Percentiles rank a stretch among this genome's conserved stretches.
These are phyloP conservation scores for Stagonosporopsis cucurbitacearum DNA, from an alignment of 2,329 filamentous ascomycete genomes.

Conservation along the genomic window DNA sequence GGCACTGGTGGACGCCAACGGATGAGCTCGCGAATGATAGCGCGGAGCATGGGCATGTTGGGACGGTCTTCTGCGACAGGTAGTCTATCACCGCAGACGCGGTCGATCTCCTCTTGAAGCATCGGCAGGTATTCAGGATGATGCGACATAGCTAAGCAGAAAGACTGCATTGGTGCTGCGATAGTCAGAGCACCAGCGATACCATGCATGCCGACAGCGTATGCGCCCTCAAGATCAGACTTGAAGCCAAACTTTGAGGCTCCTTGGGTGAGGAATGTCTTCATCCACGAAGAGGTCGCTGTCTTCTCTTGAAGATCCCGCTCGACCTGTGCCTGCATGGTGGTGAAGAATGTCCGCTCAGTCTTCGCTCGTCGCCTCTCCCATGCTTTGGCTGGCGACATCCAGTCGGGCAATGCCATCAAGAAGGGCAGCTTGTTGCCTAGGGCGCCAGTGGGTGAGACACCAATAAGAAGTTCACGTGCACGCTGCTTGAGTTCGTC, in stretches of 20 bases:
- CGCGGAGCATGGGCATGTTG: conserved; percentile 49
- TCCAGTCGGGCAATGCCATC: conserved; percentile 54
- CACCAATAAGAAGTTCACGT: conserved; percentile 54
- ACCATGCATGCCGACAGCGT: conserved; percentile 56
- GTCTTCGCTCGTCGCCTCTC: conserved; percentile 53
- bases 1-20: conserved; percentile 56
- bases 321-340: conserved; percentile 52
- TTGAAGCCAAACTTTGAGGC: conserved; percentile 50
- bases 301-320: conserved; percentile 44
- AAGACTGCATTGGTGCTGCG: conserved; percentile 56
- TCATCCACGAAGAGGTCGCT: conserved; percentile 52
- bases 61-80: conserved; percentile 48
- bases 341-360: conserved; percentile 53
- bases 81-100: conserved; percentile 49
- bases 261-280: conserved; percentile 49
- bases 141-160: conserved; percentile 55
- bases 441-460: conserved; percentile 55
- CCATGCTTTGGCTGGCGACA: conserved; percentile 54
- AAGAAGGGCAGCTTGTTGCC: conserved; percentile 55
- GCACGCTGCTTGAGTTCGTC: conserved; percentile 57
- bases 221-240: conserved; percentile 54
- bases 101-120: conserved; percentile 51
- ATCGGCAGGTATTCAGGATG: conserved; percentile 53
- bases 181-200: conserved; percentile 57
- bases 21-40: conserved; percentile 49